A percentile compares a stretch with the other conserved stretches of the same genome.
phyloP scores from a whole-genome alignment of 2,329 filamentous ascomycete species.

The Exophiala calicioides region DNA sequence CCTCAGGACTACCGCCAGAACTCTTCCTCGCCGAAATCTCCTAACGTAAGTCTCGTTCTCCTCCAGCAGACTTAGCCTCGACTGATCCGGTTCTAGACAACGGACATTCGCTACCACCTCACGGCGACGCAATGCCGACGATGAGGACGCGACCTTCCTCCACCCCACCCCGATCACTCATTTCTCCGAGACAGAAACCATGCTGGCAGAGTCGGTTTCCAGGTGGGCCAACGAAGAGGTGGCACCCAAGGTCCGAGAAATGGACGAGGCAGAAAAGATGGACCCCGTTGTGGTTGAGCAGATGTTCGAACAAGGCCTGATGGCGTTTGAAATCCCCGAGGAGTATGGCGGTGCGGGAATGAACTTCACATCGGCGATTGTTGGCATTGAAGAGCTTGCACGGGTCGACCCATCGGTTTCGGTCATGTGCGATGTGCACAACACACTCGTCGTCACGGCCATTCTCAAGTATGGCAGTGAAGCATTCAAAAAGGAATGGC shows the following conservation, averaged over 20 bases:
- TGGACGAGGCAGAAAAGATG: conserved; percentile 97
- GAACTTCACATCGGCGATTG: conserved; percentile 97
- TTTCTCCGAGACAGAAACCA: conserved; percentile 81
- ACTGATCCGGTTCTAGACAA: conserved; percentile 13
- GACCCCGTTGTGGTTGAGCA: conserved; percentile 84
- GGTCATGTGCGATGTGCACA: conserved; percentile 95
- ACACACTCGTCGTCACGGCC: conserved; percentile 94
- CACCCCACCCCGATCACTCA: conserved; percentile 91
- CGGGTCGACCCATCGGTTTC: conserved; percentile 92
- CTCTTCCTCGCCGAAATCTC: conserved; percentile 28
- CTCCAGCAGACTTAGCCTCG: conserved; percentile 4
- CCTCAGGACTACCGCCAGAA: conserved; percentile 9
- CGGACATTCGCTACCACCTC: conserved; percentile 39
- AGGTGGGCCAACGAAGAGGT: conserved; percentile 91
- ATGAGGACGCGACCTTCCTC: conserved; percentile 69
- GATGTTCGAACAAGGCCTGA: conserved; percentile 94
- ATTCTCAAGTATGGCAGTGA: conserved; percentile 80
- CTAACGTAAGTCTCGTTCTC: conserved; percentile 40
- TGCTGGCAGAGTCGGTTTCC: conserved; percentile 86
- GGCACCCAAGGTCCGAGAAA: conserved; percentile 86
- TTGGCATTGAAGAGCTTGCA: conserved; percentile 95
- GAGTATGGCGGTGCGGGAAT: conserved; percentile 95
- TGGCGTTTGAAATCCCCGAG: conserved; percentile 97
- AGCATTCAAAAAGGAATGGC: conserved; percentile 77
- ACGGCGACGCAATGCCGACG: conserved; percentile 38